Evolutionary conservation across 768 basidiomycete genomes (phyloP).

Genomic region (Lentinula aciculospora): DNA sequence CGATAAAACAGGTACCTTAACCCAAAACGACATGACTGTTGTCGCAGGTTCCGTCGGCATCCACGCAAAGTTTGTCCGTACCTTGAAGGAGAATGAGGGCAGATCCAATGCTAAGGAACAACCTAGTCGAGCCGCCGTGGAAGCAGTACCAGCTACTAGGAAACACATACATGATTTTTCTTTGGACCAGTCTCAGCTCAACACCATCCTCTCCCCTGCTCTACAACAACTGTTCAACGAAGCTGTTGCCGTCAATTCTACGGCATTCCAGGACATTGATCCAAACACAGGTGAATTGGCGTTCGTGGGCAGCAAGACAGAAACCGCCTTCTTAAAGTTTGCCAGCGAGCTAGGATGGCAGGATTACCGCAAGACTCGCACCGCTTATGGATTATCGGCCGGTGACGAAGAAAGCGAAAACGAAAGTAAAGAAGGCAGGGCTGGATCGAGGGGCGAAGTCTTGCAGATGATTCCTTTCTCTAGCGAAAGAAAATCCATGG

Average conservation of each 20-base stretch:
- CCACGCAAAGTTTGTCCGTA: constrained; percentile 88
- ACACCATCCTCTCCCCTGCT: constrained; percentile 51
- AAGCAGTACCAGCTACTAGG: constrained; percentile 20
- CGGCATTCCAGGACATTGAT: constrained; percentile 84
- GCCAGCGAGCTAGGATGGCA: constrained; percentile 78
- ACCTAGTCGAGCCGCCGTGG: constrained; percentile 23
- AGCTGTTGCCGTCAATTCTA: constrained; percentile 87
- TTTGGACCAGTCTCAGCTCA: constrained; percentile 72
- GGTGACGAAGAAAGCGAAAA: neutral
- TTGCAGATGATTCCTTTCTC: constrained; percentile 93
- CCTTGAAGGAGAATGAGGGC: constrained; percentile 62
- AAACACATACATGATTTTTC: constrained; percentile 74
- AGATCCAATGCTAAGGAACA: constrained; percentile 68
- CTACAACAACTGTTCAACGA: constrained; percentile 71
- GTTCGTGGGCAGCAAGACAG: constrained; percentile 94
- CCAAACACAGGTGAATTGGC: constrained; percentile 48
- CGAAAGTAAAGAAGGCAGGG: neutral
- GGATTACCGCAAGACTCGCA: constrained; percentile 63
- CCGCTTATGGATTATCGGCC: constrained; percentile 18
- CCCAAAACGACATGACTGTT: constrained; percentile 92
- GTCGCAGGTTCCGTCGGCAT: constrained; percentile 95
- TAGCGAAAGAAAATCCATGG: constrained; percentile 93
- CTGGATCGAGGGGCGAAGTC: constrained; percentile 39
- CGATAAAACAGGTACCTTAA: constrained; percentile 96
- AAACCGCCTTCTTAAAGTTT: constrained; percentile 85